Evolutionary conservation across 2,329 filamentous ascomycete species (phyloP).

Genomic region (Fusarium sp.): DNA sequence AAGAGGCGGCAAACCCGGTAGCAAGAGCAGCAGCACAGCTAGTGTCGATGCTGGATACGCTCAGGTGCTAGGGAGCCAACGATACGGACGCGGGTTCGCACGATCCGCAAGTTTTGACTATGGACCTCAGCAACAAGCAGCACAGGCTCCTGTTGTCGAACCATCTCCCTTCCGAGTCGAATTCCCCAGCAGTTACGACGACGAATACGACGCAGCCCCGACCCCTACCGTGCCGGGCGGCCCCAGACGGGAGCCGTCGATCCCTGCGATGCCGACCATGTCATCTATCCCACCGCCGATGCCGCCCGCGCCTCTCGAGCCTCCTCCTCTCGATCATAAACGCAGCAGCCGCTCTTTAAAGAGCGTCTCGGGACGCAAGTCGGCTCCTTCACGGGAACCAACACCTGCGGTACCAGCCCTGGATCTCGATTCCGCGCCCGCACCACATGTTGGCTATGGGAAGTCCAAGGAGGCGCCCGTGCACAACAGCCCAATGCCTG

Average conservation of each 20-base stretch:
- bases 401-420: conserved; percentile 47
- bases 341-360: conserved; percentile 68
- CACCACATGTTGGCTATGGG: conserved; percentile 68
- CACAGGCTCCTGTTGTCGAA: conserved; percentile 44
- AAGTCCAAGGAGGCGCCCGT: conserved; percentile 64
- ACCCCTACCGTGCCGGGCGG: conserved; percentile 86
- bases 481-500: conserved; percentile 62
- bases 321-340: conserved; percentile 61
- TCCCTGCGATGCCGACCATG: conserved; percentile 52
- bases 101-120: conserved; percentile 82
- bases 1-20: conserved; percentile 70
- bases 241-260: conserved; percentile 64
- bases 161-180: conserved; percentile 59
- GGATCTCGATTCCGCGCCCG: conserved; percentile 65
- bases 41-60: conserved; percentile 73
- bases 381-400: conserved; percentile 44
- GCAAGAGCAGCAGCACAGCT: conserved; percentile 76
- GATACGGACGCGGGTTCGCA: conserved; percentile 63
- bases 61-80: conserved; percentile 67
- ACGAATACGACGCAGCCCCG: conserved; percentile 82
- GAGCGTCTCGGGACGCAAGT: conserved; percentile 56
- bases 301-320: conserved; percentile 54
- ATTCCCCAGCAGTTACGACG: conserved; percentile 59
- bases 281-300: conserved; percentile 49
- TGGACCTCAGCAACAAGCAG: conserved; percentile 57